Evolutionary conservation across 2,329 filamentous ascomycete genomes (phyloP).

Genomic region (Fusarium anguioides): DNA sequence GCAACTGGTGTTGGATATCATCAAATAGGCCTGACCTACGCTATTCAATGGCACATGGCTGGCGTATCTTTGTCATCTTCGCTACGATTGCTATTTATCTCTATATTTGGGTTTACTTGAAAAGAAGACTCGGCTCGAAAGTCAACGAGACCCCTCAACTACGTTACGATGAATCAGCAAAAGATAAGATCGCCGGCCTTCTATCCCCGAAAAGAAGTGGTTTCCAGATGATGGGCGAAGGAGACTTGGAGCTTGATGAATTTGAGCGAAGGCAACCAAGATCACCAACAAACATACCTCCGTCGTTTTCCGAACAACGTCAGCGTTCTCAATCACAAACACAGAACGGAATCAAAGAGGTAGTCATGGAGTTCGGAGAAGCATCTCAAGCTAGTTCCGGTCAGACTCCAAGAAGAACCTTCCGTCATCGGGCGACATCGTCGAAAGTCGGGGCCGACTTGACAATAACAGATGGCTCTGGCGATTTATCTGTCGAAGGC

Average conservation of each 20-base stretch:
- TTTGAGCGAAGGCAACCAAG: not conserved
- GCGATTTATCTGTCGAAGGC: not conserved
- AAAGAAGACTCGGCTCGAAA: not conserved
- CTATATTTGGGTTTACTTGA: not conserved
- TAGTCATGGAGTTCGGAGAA: not conserved
- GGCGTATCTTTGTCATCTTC: not conserved
- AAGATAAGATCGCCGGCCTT: not conserved
- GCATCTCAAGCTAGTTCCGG: not conserved
- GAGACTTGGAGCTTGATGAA: not conserved
- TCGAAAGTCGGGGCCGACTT: not conserved
- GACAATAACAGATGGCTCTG: not conserved
- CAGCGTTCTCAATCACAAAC: not conserved
- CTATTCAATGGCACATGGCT: not conserved
- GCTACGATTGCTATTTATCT: not conserved
- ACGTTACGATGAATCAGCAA: not conserved
- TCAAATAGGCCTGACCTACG: not conserved
- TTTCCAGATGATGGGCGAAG: not conserved
- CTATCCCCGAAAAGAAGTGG: not conserved
- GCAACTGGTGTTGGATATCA: conserved; percentile 1
- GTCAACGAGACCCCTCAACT: no score
- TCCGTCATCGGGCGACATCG: not conserved
- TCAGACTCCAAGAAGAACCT: not conserved
- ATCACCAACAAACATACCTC: not conserved
- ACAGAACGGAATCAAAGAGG: not conserved
- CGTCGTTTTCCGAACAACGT: not conserved